Evolutionary conservation across 306 rosid genomes (phyloP), one percentile per base, ranked within the genome.

Genomic region (Begonia loranthoides): DNA sequence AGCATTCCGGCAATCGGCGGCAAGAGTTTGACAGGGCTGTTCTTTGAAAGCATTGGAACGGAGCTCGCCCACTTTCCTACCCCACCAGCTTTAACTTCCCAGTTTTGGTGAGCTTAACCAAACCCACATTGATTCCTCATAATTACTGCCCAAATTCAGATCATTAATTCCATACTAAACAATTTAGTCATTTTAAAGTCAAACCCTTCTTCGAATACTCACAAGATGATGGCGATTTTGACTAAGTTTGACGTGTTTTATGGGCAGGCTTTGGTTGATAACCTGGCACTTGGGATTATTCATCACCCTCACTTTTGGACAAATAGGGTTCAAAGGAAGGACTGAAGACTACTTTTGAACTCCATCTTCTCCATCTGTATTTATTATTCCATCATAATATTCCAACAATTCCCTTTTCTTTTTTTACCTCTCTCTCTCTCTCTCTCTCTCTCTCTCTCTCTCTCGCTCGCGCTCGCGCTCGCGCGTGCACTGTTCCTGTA

Each of bases 271-370:
- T 60, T 90, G 99, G 95, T 49, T 90, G 77, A 1, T 86, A 11
- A 72, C 82, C 21, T 90, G 99, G 95, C 99, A 90, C 61, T 13
- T 90, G 21, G 99, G 95, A 2, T 67, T 90, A 54, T 90, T 90
- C 69, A 8, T 82, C 41, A 11, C 50, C 60, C 94, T 90, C 24
- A 86, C 99, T 41, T 86, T 90, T 41, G 95, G 95, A 63, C 99
- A 90, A 66, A 90, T 90, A 63, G 99, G 95, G 4, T 86, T 86
- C 88, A 90, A 90, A 72, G 84, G 95, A 51, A 86, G 95, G 87
- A 76, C 94, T 13, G 94, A 90, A 8, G 80, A 74, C 50, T 86
- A 85, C 81, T 89, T 81, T 67, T 69, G 57, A 56, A 43, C 15
- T 43, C 14, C 47, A 2, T 43, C 47, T 43, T 43, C 47, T 43